phyloP scores from a whole-genome alignment of 2,329 filamentous ascomycete genomes.

The Apiospora phragmitis region DNA sequence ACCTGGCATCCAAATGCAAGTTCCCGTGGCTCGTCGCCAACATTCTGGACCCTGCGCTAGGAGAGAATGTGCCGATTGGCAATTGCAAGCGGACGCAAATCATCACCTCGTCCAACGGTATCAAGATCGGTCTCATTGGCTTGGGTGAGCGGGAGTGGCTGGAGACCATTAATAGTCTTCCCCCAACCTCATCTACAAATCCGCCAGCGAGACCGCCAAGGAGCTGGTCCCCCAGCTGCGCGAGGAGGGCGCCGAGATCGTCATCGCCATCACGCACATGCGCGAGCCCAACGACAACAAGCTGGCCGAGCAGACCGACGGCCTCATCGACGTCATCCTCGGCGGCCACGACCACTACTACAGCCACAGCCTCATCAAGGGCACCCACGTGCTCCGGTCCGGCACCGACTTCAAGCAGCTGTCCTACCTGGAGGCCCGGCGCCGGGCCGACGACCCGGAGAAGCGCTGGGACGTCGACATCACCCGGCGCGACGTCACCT shows the following conservation, averaged over 20 bases:
- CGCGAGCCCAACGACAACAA: slow-evolving; percentile 89
- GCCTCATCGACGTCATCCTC: slow-evolving; percentile 79
- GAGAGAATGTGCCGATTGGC: slow-evolving; percentile 72
- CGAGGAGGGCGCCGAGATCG: slow-evolving; percentile 76
- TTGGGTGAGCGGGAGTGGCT: slow-evolving; percentile 88
- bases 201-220: slow-evolving; percentile 72
- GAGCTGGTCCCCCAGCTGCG: slow-evolving; percentile 74
- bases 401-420: slow-evolving; percentile 92
- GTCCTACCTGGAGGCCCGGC: slow-evolving; percentile 79
- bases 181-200: slow-evolving; percentile 82
- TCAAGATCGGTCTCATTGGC: slow-evolving; percentile 84
- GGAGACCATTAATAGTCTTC: slow-evolving; percentile 83
- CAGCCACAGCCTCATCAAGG: slow-evolving; percentile 73
- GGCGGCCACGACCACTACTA: slow-evolving; percentile 93
- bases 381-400: slow-evolving; percentile 80
- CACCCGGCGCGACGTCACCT: slow-evolving; percentile 70
- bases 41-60: slow-evolving; percentile 79
- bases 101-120: slow-evolving; percentile 76
- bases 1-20: slow-evolving; percentile 71
- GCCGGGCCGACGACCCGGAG: slow-evolving; percentile 38
- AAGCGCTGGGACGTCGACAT: slow-evolving; percentile 78
- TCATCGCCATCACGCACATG: slow-evolving; percentile 82
- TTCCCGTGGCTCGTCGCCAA: slow-evolving; percentile 93
- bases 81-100: slow-evolving; percentile 75
- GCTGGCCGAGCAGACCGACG: slow-evolving; percentile 71